A percentile compares a stretch with the other conserved stretches of the same genome.
These are phyloP conservation scores for Penicillium sp. DNA, from an alignment of 2,329 filamentous ascomycete genomes.

Conservation along the genomic window DNA sequence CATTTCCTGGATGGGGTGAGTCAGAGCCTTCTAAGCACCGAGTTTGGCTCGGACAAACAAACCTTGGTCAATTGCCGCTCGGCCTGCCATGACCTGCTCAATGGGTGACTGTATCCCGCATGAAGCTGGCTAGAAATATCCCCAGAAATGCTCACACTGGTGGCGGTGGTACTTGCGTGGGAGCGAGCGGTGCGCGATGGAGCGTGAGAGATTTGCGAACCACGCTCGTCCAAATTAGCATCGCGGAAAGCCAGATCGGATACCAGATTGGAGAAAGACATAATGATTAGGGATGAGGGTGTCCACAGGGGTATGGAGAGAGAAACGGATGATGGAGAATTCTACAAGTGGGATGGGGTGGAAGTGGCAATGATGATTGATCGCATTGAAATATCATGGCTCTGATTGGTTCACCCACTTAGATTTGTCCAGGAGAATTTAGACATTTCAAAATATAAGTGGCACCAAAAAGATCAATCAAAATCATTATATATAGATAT, in stretches of 20 bases:
- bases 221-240: conserved; percentile 37
- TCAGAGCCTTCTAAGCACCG: background rate
- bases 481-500: no score
- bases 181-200: conserved; percentile 40
- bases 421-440: no score
- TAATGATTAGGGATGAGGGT: no score
- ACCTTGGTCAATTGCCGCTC: conserved; percentile 83
- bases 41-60: conserved; percentile 18
- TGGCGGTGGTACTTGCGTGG: conserved; percentile 45
- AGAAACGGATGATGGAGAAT: no score
- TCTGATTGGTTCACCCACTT: no score
- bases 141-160: conserved; percentile 48
- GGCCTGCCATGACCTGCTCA: conserved; percentile 74
- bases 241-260: conserved; percentile 47
- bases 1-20: conserved; percentile 64
- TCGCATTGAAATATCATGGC: no score
- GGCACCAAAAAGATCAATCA: no score
- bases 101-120: conserved; percentile 73
- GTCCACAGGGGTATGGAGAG: no score
- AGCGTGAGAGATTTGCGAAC: conserved; percentile 41
- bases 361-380: no score
- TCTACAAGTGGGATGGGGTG: no score
- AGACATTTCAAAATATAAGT: no score
- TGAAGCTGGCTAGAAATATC: conserved; percentile 81
- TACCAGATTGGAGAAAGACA: conserved; percentile 49